Evolutionary conservation across 768 basidiomycete genomes (phyloP).

Genomic region (Boletus rufocinnamomeus): DNA sequence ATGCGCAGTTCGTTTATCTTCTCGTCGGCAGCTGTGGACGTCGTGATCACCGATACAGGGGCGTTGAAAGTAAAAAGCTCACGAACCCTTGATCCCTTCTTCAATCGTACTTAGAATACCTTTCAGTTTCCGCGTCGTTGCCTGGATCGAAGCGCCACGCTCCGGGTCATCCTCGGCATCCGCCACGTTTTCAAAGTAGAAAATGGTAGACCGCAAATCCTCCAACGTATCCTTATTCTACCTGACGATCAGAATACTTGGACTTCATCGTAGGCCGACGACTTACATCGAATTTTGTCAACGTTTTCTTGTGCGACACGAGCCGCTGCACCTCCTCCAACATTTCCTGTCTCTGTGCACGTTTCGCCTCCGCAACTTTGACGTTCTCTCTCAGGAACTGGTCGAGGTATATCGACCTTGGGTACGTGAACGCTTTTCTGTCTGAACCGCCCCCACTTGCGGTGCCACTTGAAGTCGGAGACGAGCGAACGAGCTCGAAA

Average conservation of each 20-base stretch:
- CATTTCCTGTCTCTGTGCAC: constrained; percentile 41
- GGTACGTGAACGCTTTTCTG: constrained; percentile 52
- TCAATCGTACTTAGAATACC: constrained; percentile 53
- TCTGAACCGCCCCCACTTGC: constrained; percentile 23
- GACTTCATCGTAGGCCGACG: background rate
- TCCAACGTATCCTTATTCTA: constrained; percentile 66
- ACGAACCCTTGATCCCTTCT: constrained; percentile 53
- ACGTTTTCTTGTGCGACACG: constrained; percentile 43
- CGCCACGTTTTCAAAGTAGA: constrained; percentile 74
- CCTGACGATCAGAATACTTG: background rate
- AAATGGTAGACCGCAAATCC: constrained; percentile 58
- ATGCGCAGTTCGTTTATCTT: too few relatives aligned
- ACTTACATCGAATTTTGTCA: constrained; percentile 61
- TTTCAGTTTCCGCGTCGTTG: constrained; percentile 52
- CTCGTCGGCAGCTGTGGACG: too few relatives aligned
- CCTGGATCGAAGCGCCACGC: constrained; percentile 46
- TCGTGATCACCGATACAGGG: background rate
- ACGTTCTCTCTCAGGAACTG: constrained; percentile 65
- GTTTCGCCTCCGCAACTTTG: constrained; percentile 41
- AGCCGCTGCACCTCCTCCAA: constrained; percentile 51
- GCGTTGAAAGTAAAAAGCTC: background rate
- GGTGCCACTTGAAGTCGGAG: constrained; percentile 17
- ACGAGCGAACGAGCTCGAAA: constrained; percentile 48
- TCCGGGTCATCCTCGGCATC: constrained; percentile 46
- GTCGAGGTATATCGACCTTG: constrained; percentile 69